These are phyloP conservation scores for Boletus calvinii DNA, from an alignment of 1,284 basidiomycete species.

Conservation along the genomic window DNA sequence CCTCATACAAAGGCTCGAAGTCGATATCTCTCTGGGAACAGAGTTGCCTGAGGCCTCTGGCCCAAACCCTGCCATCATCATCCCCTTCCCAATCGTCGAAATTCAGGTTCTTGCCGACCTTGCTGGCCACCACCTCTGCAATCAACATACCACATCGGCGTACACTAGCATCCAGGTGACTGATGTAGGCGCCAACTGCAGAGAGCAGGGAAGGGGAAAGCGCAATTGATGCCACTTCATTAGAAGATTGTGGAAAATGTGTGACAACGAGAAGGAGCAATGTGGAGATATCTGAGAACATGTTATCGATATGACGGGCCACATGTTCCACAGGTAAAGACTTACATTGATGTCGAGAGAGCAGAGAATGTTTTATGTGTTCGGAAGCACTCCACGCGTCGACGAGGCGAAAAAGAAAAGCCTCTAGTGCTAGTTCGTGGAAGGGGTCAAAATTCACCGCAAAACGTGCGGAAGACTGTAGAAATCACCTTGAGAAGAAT, in stretches of 20 bases:
- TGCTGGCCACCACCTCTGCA: conserved; percentile 75
- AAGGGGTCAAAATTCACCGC: conserved; percentile 9
- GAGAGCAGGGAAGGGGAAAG: conserved; percentile 66
- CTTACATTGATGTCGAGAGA: conserved; percentile 68
- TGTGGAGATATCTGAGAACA: conserved; percentile 60
- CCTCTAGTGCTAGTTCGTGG: conserved; percentile 43
- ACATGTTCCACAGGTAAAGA: conserved; percentile 9
- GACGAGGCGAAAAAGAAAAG: conserved; percentile 48
- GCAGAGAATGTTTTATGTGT: conserved; percentile 71
- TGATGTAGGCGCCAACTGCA: conserved; percentile 75
- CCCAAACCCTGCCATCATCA: conserved; percentile 69
- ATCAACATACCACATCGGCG: conserved; percentile 93
- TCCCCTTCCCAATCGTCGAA: conserved; percentile 87
- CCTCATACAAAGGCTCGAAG: conserved; percentile 32
- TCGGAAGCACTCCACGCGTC: conserved; percentile 66
- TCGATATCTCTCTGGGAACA: conserved; percentile 53
- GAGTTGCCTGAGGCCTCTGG: conserved; percentile 53
- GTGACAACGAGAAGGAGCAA: conserved; percentile 65
- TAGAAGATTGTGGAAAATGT: conserved; percentile 53
- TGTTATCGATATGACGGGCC: neutral
- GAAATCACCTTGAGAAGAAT: conserved; percentile 40
- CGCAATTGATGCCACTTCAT: conserved; percentile 42
- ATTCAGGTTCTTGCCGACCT: conserved; percentile 62
- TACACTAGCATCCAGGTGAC: conserved; percentile 73
- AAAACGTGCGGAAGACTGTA: neutral